Evolutionary conservation across 2,329 filamentous ascomycete genomes (phyloP), one percentile per base, ranked within the genome.

Genomic region (Dactylonectria macrodidyma): DNA sequence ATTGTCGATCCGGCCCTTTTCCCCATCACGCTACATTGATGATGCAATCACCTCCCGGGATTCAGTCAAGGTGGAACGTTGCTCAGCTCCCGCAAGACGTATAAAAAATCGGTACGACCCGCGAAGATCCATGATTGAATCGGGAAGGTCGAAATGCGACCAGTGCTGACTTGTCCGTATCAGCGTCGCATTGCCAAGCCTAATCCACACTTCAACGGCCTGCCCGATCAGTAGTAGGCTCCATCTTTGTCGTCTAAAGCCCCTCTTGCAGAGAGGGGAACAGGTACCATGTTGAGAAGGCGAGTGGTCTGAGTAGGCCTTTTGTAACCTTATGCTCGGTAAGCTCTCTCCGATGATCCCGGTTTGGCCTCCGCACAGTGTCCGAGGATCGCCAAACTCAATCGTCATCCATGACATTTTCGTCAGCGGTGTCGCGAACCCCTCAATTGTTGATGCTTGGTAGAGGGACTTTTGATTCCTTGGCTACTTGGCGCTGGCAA

Each of bases 161-260:
- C 61, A 62, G 48, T 7, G 68, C 68, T 62, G 55, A 51, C 44
- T 60, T 52, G 26, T 62, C 41, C 44, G n/a, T 61, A 34, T 51
- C 58, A 19, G 14, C 65, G 72, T 61, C 61, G 71, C 68, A 47
- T 69, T 69, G 73, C 73, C 73, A 73, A 75, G 73, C n/a, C 41
- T 1, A 57, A 30, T 72, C 67, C 71, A 72, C 71, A 65, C 4
- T 55, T 62, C 52, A 22, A 57, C 50, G 62, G 74, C 64, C 67
- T 74, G 64, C 71, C 73, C 34, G 44, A 74, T 72, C 36, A 48
- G 71, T 73, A 57, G 52, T 59, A 59, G 62, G 62, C 62, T 16
- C 50, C 22, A 30, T 50, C 24, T 26, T 30, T 56, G 4, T 3
- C n/a, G 19, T 22, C 19, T 33, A 9, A 11, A n/a, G 26, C 55